Conservation (phyloP, 345 rosid species). For the Eutrema yunnanense region DNA sequence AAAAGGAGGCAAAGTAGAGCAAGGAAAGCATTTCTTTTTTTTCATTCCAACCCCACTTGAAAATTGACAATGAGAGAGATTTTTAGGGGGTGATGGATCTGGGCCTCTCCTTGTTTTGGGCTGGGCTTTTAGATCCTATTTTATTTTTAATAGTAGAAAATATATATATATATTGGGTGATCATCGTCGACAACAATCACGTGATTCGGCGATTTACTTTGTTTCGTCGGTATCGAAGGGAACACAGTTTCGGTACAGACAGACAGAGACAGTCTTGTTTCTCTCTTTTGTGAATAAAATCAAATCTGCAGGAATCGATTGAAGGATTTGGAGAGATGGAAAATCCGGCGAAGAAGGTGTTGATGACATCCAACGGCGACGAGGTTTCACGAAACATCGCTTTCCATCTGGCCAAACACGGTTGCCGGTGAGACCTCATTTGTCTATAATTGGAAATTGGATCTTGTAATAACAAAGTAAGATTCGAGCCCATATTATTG, state of each 20-base stretch:
- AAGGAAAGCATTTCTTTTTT: not conserved
- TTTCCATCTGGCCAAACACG: conserved; percentile 57
- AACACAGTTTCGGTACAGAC: not conserved
- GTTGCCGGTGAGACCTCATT: conserved; percentile 57
- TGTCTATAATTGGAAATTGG: too few species aligned
- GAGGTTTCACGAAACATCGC: conserved; percentile 66
- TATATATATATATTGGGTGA: too few species aligned
- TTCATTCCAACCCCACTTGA: conserved; percentile 8
- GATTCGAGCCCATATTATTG: too few species aligned
- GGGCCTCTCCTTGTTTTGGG: not conserved
- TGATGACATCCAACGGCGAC: conserved; percentile 78
- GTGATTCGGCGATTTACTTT: too few species aligned
- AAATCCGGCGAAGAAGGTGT: conserved; percentile 46
- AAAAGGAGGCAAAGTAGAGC: conserved; percentile 9
- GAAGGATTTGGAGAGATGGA: not conserved
- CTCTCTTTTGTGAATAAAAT: not conserved
- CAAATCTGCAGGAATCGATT: not conserved
- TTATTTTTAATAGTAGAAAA: too few species aligned
- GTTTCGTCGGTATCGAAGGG: too few species aligned
- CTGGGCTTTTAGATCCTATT: not conserved
- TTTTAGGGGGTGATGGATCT: not conserved
- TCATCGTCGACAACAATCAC: too few species aligned
- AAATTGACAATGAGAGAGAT: not conserved
- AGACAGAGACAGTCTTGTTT: too few species aligned
- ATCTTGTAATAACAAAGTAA: too few species aligned